Percentiles rank a stretch among this genome's conserved stretches.
Conservation (phyloP, 2,329 filamentous ascomycete species). For the Dactylellina sp. region DNA sequence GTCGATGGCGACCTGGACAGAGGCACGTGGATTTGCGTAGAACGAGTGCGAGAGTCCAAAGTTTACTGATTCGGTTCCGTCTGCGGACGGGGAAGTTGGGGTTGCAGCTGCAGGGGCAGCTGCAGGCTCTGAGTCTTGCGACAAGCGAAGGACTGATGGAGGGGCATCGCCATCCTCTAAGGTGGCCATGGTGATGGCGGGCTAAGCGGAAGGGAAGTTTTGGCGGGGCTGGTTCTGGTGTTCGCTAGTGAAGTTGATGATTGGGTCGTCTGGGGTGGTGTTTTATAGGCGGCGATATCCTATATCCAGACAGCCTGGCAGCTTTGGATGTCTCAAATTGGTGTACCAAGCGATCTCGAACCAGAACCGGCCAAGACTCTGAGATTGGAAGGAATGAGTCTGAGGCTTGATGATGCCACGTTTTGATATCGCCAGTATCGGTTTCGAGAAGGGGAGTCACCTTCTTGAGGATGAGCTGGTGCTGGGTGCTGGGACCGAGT, state of each 20-base stretch:
- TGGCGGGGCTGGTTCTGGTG: not conserved
- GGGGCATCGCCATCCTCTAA: conserved; percentile 27
- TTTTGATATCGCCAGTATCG: conserved; percentile 22
- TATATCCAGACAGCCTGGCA: conserved; percentile 21
- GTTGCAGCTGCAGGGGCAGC: conserved; percentile 36
- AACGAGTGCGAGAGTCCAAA: conserved; percentile 39
- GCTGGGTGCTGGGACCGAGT: not conserved
- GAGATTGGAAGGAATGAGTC: conserved; percentile 3
- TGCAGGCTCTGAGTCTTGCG: conserved; percentile 47
- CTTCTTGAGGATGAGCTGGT: not conserved
- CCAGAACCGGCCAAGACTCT: not conserved
- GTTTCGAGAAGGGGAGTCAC: conserved; percentile 1
- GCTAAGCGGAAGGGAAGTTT: not conserved
- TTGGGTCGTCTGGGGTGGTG: conserved; percentile 8
- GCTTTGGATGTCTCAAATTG: conserved; percentile 17
- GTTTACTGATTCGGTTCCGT: conserved; percentile 39
- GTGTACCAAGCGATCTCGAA: conserved; percentile 14
- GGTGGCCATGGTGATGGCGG: conserved; percentile 22
- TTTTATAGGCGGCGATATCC: conserved; percentile 15
- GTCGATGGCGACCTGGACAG: conserved; percentile 77
- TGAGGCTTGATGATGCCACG: conserved; percentile 25
- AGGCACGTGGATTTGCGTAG: conserved; percentile 53
- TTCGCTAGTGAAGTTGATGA: conserved; percentile 8
- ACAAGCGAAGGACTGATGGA: conserved; percentile 23
- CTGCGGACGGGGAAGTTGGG: conserved; percentile 33